Base-by-base conservation (phyloP, 805 yeast genomes). In the Cyberlindnera americana region DNA sequence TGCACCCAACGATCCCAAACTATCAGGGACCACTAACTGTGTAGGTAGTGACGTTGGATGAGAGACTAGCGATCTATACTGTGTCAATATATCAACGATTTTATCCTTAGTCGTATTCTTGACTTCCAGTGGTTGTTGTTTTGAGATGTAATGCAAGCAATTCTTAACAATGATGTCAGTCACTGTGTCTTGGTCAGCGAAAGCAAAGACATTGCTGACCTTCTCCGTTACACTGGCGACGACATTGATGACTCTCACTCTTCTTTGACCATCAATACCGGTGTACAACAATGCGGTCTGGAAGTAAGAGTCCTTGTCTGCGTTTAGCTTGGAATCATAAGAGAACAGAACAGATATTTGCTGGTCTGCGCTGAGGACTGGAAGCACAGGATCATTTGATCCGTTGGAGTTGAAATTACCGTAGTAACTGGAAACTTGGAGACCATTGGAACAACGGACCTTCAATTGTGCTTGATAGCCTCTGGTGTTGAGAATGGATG, bases 271-370 rank as follows among this genome's bases (percentile, higher is more conserved):
- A 34, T 71, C 70, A 2, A 70, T 56, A 33, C 88, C 84, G 0
- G 97, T 90, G 59, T 89, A 91, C 40, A 93, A 66, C 19, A 93
- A 50, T 0, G 98, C 97, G 2, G 86, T 83, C 63, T 93, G 99
- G 67, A 91, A 87, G 59, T 88, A 93, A 17, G 87, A 84, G 59
- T 89, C 96, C 27, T 73, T 70, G 44, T 77, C 77, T 2, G 83
- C 69, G 42, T 80, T 76, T 24, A 88, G 66, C 44, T 77, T 78
- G 3, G 88, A 88, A 55, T 89, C 96, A 54, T 86, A 83, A 33
- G 72, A 72, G 52, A 91, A 77, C 37, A 87, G 70, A 2, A 86
- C 81, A 9, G 86, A 82, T 34, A 87, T 60, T 5, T 82, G 71
- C 32, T 83, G 81, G 48, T 85, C 79, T 14, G 73, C 69, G 29